phyloP scores from a whole-genome alignment of 331 rosid species.

The Quercus phellos region DNA sequence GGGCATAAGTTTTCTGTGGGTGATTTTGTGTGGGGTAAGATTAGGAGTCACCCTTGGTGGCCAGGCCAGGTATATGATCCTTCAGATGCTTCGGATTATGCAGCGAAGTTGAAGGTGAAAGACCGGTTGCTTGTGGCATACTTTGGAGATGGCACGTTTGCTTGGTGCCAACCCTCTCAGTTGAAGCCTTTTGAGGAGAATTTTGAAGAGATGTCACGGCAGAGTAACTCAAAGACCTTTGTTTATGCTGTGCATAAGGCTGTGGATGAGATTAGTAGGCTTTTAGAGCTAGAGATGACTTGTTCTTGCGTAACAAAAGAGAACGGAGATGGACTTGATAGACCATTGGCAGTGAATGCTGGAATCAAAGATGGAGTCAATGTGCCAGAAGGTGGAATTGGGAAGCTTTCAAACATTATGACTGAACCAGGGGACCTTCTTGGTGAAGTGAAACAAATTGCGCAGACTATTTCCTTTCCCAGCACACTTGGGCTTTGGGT shows the following conservation, averaged over 20 bases:
- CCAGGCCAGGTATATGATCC: conserved; percentile 70
- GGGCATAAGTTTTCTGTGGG: conserved; percentile 43
- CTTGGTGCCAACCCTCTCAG: conserved; percentile 75
- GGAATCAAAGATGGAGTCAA: conserved; percentile 62
- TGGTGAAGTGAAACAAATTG: conserved; percentile 46
- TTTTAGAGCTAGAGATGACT: conserved; percentile 47
- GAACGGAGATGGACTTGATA: conserved; percentile 14
- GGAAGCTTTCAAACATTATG: conserved; percentile 29
- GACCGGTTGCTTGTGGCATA: conserved; percentile 53
- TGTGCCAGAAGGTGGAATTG: conserved; percentile 48
- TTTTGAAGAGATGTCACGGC: conserved; percentile 53
- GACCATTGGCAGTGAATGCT: conserved; percentile 34
- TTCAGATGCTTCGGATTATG: conserved; percentile 46
- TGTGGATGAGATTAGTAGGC: conserved; percentile 49
- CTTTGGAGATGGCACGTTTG: conserved; percentile 70
- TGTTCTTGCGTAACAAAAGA: conserved; percentile 17
- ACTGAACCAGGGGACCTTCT: conserved; percentile 45
- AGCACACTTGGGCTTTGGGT: conserved; percentile 45
- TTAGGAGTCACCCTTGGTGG: conserved; percentile 81
- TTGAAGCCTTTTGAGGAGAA: conserved; percentile 62
- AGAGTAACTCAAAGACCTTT: conserved; percentile 42
- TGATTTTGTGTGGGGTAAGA: conserved; percentile 82
- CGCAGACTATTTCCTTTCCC: conserved; percentile 9
- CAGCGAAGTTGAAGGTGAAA: conserved; percentile 48
- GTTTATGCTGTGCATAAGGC: conserved; percentile 62